phyloP scores from a whole-genome alignment of 345 rosid genomes.

The Litchi chinensis region DNA sequence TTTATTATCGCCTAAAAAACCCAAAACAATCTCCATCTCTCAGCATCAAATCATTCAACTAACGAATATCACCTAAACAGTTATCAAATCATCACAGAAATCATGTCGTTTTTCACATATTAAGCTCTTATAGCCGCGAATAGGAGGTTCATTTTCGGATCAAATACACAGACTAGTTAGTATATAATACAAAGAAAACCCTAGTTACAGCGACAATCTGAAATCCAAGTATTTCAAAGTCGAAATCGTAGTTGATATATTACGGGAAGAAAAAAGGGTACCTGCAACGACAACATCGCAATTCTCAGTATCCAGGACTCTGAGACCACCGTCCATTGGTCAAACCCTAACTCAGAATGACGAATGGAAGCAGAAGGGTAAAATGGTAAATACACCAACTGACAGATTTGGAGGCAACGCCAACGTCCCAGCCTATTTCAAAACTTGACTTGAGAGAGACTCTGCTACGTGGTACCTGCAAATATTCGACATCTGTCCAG shows the following conservation, averaged over 20 bases:
- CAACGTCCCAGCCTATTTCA: conserved; percentile 15
- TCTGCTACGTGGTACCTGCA: too few species aligned
- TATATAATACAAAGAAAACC: background rate
- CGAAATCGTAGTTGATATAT: background rate
- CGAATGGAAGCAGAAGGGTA: conserved; percentile 12
- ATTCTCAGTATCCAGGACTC: conserved; percentile 6
- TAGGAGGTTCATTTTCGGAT: background rate
- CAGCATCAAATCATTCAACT: background rate
- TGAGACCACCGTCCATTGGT: conserved; percentile 22
- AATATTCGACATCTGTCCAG: background rate
- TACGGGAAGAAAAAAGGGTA: background rate
- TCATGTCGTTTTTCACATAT: background rate
- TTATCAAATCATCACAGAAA: background rate
- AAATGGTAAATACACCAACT: background rate
- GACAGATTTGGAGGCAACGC: conserved; percentile 4
- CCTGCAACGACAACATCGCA: conserved; percentile 13
- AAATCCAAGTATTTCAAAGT: background rate
- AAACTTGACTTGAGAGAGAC: background rate
- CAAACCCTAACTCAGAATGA: background rate
- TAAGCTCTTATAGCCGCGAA: background rate
- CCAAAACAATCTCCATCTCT: conserved; percentile 11
- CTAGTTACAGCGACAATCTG: too few species aligned
- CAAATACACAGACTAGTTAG: background rate
- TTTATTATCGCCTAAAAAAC: conserved; percentile 27
- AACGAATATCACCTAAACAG: background rate